Conservation (phyloP, 805 yeast genomes). For the Spathaspora sp. region DNA sequence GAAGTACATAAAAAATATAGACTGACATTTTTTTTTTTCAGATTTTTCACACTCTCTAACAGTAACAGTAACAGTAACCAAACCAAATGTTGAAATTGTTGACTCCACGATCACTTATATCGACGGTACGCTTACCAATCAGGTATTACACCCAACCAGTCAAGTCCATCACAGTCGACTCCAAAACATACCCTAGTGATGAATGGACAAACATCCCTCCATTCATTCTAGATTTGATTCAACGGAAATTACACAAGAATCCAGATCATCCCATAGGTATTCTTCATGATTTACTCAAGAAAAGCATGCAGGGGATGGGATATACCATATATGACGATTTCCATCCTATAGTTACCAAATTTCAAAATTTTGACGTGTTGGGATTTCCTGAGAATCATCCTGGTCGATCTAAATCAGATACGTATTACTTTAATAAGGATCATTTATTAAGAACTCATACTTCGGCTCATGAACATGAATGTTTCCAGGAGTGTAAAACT, state of each 20-base stretch:
- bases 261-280: slow-evolving; percentile 89
- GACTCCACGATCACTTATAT: background rate
- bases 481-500: slow-evolving; percentile 61
- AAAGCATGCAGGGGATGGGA: slow-evolving; percentile 60
- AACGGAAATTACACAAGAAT: slow-evolving; percentile 69
- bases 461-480: slow-evolving; percentile 91
- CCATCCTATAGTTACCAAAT: slow-evolving; percentile 76
- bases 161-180: slow-evolving; percentile 31
- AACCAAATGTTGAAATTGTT: slow-evolving; percentile 1
- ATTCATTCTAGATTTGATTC: slow-evolving; percentile 62
- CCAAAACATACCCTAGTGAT: slow-evolving; percentile 55
- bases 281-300: slow-evolving; percentile 68
- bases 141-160: slow-evolving; percentile 1
- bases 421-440: slow-evolving; percentile 79
- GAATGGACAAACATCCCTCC: slow-evolving; percentile 85
- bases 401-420: slow-evolving; percentile 88
- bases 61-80: too few species aligned
- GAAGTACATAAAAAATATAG: background rate
- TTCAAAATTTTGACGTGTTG: slow-evolving; percentile 84
- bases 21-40: slow-evolving; percentile 1
- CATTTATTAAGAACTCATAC: slow-evolving; percentile 87
- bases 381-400: slow-evolving; percentile 93
- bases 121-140: background rate
- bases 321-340: slow-evolving; percentile 78
- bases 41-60: background rate